A percentile compares a stretch with the other conserved stretches of the same genome.
These are phyloP conservation scores for Porcisia hertigi DNA, from an alignment of 208 protist genomes.

Conservation along the genomic window DNA sequence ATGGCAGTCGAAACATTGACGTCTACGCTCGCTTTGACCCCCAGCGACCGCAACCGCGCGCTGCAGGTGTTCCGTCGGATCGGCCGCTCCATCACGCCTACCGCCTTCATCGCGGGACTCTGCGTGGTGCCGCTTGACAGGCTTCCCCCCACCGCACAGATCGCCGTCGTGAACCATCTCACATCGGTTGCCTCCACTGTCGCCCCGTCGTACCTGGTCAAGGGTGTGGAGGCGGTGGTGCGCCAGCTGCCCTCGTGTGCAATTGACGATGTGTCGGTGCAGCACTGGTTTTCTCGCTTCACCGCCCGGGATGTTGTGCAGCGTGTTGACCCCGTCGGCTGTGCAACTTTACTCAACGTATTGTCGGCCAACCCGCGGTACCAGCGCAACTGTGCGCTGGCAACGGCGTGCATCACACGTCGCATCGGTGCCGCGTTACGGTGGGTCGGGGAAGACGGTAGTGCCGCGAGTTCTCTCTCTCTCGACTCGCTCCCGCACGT, in stretches of 20 bases:
- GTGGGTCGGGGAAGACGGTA: conserved; percentile 11
- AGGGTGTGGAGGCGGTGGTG: conserved; percentile 46
- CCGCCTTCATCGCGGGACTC: conserved; percentile 72
- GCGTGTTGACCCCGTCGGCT: conserved; percentile 41
- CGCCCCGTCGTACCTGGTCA: conserved; percentile 47
- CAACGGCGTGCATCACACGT: conserved; percentile 34
- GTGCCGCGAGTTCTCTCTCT: conserved; percentile 4
- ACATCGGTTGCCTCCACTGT: conserved; percentile 56
- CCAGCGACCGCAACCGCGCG: conserved; percentile 24
- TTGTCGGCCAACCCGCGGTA: conserved; percentile 37
- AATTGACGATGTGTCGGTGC: conserved; percentile 69
- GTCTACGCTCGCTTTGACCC: conserved; percentile 11
- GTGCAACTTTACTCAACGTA: conserved; percentile 49
- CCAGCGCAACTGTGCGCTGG: conserved; percentile 38
- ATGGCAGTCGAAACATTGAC: background rate
- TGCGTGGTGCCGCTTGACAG: conserved; percentile 41
- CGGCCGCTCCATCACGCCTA: conserved; percentile 42
- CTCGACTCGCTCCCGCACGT: conserved; percentile 42
- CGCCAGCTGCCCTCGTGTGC: conserved; percentile 14
- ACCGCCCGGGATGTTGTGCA: conserved; percentile 60
- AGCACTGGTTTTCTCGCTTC: conserved; percentile 77
- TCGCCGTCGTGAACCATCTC: conserved; percentile 64
- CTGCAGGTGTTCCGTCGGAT: conserved; percentile 59
- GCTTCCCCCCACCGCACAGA: conserved; percentile 50
- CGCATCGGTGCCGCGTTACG: conserved; percentile 36